Evolutionary conservation across 192 early-diverging fungal species (phyloP).

Genomic region (Thamnidium elegans): DNA sequence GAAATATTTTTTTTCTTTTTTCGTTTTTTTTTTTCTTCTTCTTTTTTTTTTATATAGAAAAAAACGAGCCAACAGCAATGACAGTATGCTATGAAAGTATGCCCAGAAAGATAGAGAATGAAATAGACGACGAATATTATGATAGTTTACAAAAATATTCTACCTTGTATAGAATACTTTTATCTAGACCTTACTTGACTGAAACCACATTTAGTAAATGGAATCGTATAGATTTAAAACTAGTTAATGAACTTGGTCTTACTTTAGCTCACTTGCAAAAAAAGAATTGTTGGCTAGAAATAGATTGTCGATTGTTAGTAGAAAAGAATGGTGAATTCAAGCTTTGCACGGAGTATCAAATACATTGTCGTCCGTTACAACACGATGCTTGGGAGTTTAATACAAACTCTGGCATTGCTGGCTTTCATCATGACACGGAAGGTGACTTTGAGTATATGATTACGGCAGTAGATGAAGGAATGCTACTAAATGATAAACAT

Average conservation of each 20-base stretch:
- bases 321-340: background rate
- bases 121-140: slow-evolving; percentile 5
- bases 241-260: slow-evolving; percentile 25
- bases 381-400: slow-evolving; percentile 13
- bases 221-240: slow-evolving; percentile 10
- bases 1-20: too few relatives aligned
- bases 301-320: background rate
- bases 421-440: background rate
- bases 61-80: too few relatives aligned
- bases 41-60: too few relatives aligned
- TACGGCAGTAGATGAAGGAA: background rate
- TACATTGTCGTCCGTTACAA: slow-evolving; percentile 1
- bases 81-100: too few relatives aligned
- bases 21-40: too few relatives aligned
- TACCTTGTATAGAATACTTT: background rate
- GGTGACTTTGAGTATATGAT: slow-evolving; percentile 14
- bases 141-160: slow-evolving; percentile 10
- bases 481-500: background rate
- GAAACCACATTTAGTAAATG: slow-evolving; percentile 3
- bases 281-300: background rate
- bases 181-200: background rate
- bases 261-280: background rate
- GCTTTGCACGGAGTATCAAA: background rate
- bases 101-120: background rate
- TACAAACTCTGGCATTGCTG: background rate